Evolutionary conservation across 2,329 filamentous ascomycete genomes (phyloP).

Genomic region (Diaporthe sp.): DNA sequence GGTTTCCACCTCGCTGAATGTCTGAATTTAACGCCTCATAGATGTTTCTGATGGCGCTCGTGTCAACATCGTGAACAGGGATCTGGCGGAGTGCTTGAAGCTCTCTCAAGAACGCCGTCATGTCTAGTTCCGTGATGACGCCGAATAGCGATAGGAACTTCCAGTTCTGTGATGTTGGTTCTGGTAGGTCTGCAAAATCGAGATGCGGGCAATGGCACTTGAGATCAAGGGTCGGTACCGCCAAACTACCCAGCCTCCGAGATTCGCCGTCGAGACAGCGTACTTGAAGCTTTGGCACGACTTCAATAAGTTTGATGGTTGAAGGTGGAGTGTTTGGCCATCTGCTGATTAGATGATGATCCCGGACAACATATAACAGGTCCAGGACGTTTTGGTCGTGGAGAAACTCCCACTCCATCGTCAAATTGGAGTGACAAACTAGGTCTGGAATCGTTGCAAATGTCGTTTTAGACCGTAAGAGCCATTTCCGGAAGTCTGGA

Average conservation of each 20-base stretch:
- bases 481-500: not conserved
- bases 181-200: not conserved
- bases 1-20: too few species aligned
- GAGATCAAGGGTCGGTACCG: not conserved
- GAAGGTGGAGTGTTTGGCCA: too few species aligned
- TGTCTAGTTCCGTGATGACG: not conserved
- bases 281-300: not conserved
- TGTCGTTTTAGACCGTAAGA: not conserved
- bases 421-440: not conserved
- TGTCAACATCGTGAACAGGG: not conserved
- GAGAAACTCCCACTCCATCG: not conserved
- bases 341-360: not conserved
- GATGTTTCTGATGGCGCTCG: not conserved
- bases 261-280: slow-evolving; percentile 4
- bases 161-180: not conserved
- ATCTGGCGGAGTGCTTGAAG: not conserved
- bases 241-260: not conserved
- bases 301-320: not conserved
- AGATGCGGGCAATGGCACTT: not conserved
- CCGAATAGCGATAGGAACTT: not conserved
- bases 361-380: not conserved
- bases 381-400: not conserved
- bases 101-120: not conserved
- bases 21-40: not conserved
- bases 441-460: not conserved